phyloP scores from a whole-genome alignment of 805 yeast species.

The Starmerella cellae region DNA sequence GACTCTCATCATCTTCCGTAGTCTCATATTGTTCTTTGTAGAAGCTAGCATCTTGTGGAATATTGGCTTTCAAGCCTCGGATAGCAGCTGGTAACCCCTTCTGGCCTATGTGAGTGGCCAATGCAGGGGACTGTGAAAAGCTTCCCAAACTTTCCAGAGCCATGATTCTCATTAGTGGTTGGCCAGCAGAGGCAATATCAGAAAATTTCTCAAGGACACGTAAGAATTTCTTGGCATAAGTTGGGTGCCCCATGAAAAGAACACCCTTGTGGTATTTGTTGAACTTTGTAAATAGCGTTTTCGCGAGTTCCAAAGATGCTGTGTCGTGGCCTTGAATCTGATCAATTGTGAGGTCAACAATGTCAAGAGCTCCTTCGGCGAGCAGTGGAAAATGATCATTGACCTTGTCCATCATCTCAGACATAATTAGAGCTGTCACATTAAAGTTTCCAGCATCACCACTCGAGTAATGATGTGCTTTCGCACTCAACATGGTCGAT shows the following conservation, averaged over 20 bases:
- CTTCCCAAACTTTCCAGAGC: slow-evolving; percentile 36
- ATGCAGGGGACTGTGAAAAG: slow-evolving; percentile 27
- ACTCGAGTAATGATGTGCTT: slow-evolving; percentile 46
- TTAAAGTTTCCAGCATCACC: slow-evolving; percentile 64
- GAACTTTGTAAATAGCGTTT: slow-evolving; percentile 27
- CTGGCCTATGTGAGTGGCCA: slow-evolving; percentile 24
- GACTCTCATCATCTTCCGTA: neutral
- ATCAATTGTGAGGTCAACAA: slow-evolving; percentile 50
- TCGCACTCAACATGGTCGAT: slow-evolving; percentile 49
- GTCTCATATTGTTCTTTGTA: neutral
- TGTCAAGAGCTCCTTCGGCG: slow-evolving; percentile 52
- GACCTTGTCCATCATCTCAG: slow-evolving; percentile 60
- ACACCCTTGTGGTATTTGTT: slow-evolving; percentile 45
- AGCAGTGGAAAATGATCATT: slow-evolving; percentile 72
- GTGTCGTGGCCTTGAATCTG: slow-evolving; percentile 21
- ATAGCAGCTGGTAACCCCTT: slow-evolving; percentile 21
- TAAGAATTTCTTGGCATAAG: slow-evolving; percentile 39
- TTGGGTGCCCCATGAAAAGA: slow-evolving; percentile 51
- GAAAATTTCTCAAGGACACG: slow-evolving; percentile 21
- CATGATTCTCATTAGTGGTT: slow-evolving; percentile 23
- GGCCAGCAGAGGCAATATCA: slow-evolving; percentile 22
- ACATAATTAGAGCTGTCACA: slow-evolving; percentile 62
- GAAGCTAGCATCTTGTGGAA: slow-evolving; percentile 11
- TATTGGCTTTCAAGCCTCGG: slow-evolving; percentile 19
- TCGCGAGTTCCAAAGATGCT: slow-evolving; percentile 37